Base-by-base conservation (phyloP, 2,329 filamentous ascomycete genomes). In the Podosphaera fusca region DNA sequence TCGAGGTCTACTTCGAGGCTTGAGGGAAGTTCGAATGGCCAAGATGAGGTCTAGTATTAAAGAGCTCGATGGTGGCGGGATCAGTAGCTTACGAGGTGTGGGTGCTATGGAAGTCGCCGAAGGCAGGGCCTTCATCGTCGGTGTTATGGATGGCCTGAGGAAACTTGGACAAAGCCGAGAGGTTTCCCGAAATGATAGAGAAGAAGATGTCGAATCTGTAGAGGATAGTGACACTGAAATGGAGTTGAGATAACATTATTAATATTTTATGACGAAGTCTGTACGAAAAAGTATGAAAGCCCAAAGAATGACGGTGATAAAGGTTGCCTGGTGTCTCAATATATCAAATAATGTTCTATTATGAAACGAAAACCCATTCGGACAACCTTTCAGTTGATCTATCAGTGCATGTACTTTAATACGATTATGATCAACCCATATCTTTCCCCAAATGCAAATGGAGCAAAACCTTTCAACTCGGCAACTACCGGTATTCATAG, bases 41-140 rank as follows among this genome's bases (percentile, higher is more conserved):
- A 96, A 96, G 73, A 82, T 95, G 74, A 74, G 88, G 60, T 80
- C 79, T 40, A 85, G 84, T 60, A 81, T 86, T 12, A 77, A 80
- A 42, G 78, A 81, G 45, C 70, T 94, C 55, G 85, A 88, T 77
- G 29, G 84, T 77, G 81, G 82, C 30, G 81, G 89, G n/a, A 78
- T 87, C 57, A 76, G 84, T 67, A 78, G 73, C 58, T 63, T 84
- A 58, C 69, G 75, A 1, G 90, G 90, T 30, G 85, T 96, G 0
- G 92, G 92, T 1, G 86, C 86, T 1, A 88, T 96, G 84, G 92
- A 98, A 72, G 74, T 96, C 53, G 84, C 85, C 0, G 90, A 96
- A 72, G 85, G 82, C 57, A 77, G 90, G 64, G 82, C 81, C 0
- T 94, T 95, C 66, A 80, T 96, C 60, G 75, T 80, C 1, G 86